Conservation (phyloP, 2,329 filamentous ascomycete species). For the Calonectria pauciramosa region DNA sequence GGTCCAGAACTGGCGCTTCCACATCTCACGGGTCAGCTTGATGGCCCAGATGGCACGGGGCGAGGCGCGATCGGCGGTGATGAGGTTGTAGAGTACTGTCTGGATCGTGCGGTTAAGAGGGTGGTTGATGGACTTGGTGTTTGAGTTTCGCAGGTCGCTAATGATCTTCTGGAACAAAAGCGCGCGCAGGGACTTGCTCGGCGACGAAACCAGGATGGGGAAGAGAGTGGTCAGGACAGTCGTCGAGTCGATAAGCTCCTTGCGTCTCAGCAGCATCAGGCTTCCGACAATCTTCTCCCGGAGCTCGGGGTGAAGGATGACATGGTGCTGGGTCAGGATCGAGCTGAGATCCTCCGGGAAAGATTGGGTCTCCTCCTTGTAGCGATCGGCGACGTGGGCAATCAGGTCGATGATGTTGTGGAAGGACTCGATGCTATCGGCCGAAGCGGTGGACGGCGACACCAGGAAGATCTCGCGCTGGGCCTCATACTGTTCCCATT, state of each 20-base stretch:
- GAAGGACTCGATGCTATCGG: constrained; percentile 85
- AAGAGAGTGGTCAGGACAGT: constrained; percentile 92
- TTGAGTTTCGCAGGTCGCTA: constrained; percentile 89
- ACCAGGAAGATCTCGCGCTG: constrained; percentile 92
- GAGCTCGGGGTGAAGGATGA: constrained; percentile 84
- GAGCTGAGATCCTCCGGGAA: constrained; percentile 87
- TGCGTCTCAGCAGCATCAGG: constrained; percentile 87
- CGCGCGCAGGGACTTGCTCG: constrained; percentile 88
- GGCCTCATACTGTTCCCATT: constrained; percentile 92
- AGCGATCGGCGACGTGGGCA: constrained; percentile 93
- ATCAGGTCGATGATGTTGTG: constrained; percentile 94
- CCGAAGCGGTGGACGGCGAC: constrained; percentile 82
- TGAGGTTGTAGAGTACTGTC: constrained; percentile 91
- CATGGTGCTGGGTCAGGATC: constrained; percentile 86
- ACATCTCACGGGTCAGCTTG: constrained; percentile 94
- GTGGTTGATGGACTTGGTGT: constrained; percentile 90
- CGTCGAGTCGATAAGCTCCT: constrained; percentile 90
- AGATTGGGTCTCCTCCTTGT: constrained; percentile 81
- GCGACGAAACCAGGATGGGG: constrained; percentile 91
- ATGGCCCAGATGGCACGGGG: constrained; percentile 95
- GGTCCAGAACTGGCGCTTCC: constrained; percentile 97
- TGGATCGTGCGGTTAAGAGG: constrained; percentile 94
- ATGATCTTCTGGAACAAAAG: constrained; percentile 91
- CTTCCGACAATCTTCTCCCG: constrained; percentile 96
- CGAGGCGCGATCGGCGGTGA: constrained; percentile 87